Base-by-base conservation (phyloP, 2,329 filamentous ascomycete genomes). In the Thielaviopsis cerberus region DNA sequence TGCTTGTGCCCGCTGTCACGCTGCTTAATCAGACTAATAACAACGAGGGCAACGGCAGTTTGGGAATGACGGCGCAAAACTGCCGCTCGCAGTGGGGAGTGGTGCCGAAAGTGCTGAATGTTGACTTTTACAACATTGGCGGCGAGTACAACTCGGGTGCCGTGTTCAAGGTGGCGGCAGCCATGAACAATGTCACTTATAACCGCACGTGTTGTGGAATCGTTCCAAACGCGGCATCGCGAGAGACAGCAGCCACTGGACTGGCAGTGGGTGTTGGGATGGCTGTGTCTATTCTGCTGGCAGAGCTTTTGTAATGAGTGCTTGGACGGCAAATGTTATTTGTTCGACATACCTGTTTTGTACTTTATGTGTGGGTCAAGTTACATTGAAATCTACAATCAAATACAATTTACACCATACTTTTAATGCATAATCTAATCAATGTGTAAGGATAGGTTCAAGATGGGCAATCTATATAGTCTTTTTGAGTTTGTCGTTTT, bases 91-190 rank as follows among this genome's bases (percentile, higher is more conserved):
- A 73, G 53, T 92, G 85, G 85, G 75, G 75, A 22, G 77, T 79
- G 8, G 75, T 86, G 0, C 88, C 88, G 1, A 91, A 85, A 65
- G 82, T 89, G 65, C 73, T 94, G 54, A 82, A 92, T 57, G 86
- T 92, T 25, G 88, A 94, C 67, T 92, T 88, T 69, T 94, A 92
- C 71, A 88, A 92, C 67, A 59, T 75, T 61, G 86, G 85, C 27
- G 74, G 71, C 37, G 52, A 58, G 17, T 48, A 55, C 24, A 77
- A 68, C 30, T 75, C 72, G 3, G 88, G 88, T 1, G 86, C 84
- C 2, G 86, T 92, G 10, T 94, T 94, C 65, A 76, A 83, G 65
- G 83, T 84, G 6, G 83, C 83, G 0, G 83, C 84, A 0, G 68
- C 74, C 57, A 76, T 80, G 61, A 91, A 90, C 68, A 82, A 83